Evolutionary conservation across 2,329 filamentous ascomycete genomes (phyloP), one percentile per base, ranked within the genome.

Genomic region (Phyllosticta capitalensis): DNA sequence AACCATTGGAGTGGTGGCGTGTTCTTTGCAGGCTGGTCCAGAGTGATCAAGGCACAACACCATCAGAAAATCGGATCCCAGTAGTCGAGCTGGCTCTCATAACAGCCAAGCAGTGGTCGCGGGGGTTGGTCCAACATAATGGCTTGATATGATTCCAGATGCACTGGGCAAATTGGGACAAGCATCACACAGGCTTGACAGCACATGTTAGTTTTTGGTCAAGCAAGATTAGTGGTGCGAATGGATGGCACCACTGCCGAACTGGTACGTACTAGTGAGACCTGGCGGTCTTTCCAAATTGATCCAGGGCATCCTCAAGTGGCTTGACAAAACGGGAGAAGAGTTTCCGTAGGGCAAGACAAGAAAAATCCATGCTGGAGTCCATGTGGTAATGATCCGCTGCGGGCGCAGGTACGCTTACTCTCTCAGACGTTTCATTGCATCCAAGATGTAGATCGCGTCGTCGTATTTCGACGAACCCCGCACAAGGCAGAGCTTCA

Each of bases 251-350:
- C 14, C 54, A 33, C 33, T 53, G 54, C 54, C 58, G 52, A n/a
- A 45, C 54, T 17, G 52, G 59, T 61, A 61, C 59, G 59, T 61
- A 61, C 59, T 61, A 54, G 24, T 58, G 48, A 58, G 59, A 55
- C 55, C 59, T 33, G 26, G 12, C 17, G 48, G 38, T 55, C 59
- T 58, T 38, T 58, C 59, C 59, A 61, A 61, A 61, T 14, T 14
- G 4, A 24, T 59, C 56, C 56, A 50, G 14, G 19, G 20, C 22
- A 52, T 52, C 17, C 17, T 52, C 9, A n/a, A 20, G n/a, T 59
- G 58, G 52, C 58, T 52, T 30, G 10, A 26, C n/a, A 49, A 28
- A 53, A 54, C 10, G n/a, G 33, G 10, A 55, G 52, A 55, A 38
- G 5, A 52, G 14, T 45, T 55, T 48, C 56, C 56, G 28, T 26